Percentiles rank a stretch among this genome's conserved stretches.
Conservation (phyloP, 2,329 filamentous ascomycete genomes). For the Arthrobotrys pseudoclavata region DNA sequence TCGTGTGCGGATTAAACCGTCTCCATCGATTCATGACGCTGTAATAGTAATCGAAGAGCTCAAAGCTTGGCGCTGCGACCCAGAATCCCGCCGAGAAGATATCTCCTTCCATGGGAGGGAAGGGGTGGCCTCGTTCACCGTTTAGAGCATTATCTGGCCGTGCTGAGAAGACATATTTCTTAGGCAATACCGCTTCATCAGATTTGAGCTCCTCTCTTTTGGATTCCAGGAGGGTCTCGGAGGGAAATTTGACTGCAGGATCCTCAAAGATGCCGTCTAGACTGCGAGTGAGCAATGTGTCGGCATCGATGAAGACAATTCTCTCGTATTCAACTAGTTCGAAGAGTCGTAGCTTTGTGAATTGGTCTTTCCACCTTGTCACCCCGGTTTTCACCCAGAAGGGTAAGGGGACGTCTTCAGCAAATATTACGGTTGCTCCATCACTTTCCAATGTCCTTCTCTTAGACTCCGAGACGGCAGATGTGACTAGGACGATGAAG, state of each 20-base stretch:
- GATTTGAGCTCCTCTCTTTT: constrained; percentile 58
- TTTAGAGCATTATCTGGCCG: constrained; percentile 65
- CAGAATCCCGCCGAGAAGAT: constrained; percentile 68
- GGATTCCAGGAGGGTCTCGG: constrained; percentile 61
- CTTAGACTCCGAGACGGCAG: constrained; percentile 64
- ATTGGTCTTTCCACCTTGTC: constrained; percentile 67
- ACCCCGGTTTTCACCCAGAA: constrained; percentile 66
- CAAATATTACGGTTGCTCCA: constrained; percentile 66
- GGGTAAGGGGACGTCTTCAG: constrained; percentile 65
- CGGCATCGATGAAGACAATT: constrained; percentile 68
- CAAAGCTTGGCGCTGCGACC: constrained; percentile 66
- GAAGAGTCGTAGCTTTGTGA: constrained; percentile 68
- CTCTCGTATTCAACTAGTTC: constrained; percentile 67
- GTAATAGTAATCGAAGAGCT: constrained; percentile 67
- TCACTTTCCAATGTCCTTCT: constrained; percentile 65
- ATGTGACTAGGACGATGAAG: constrained; percentile 66
- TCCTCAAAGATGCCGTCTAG: constrained; percentile 67
- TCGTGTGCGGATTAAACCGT: constrained; percentile 66
- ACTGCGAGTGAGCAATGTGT: constrained; percentile 66
- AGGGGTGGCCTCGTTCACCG: constrained; percentile 65
- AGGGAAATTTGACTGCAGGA: constrained; percentile 56
- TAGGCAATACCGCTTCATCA: constrained; percentile 65
- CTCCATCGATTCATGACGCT: constrained; percentile 65
- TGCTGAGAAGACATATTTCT: constrained; percentile 65
- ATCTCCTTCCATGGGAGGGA: constrained; percentile 65